A percentile compares a stretch with the other conserved stretches of the same genome.
Conservation (phyloP, 192 early-diverging fungal species). For the Glomus cerebriforme region DNA sequence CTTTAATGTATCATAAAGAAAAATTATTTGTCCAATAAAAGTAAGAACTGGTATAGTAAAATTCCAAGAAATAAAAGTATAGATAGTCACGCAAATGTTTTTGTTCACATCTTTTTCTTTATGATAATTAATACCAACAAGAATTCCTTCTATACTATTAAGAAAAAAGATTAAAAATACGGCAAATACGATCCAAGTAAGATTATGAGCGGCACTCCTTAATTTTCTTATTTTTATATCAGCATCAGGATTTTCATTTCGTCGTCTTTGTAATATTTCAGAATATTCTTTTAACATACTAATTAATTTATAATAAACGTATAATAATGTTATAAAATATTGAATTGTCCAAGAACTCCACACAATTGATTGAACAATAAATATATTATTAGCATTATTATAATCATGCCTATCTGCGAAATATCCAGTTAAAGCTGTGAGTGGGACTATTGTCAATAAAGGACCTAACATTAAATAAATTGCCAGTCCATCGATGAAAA, state of each 20-base stretch:
- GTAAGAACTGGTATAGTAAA: not conserved
- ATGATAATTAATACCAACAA: not conserved
- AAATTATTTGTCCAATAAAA: not conserved
- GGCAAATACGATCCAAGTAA: not conserved
- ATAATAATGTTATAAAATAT: not conserved
- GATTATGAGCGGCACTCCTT: not conserved
- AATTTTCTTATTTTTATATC: not conserved
- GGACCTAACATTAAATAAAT: not conserved
- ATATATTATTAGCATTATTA: not conserved
- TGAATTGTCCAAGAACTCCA: not conserved
- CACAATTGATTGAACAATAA: not conserved
- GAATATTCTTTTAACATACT: not conserved
- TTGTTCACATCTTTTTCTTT: not conserved
- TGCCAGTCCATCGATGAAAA: not conserved
- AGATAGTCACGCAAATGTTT: not conserved
- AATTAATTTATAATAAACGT: not conserved
- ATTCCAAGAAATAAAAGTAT: not conserved
- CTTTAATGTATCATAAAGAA: not conserved
- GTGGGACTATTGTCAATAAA: not conserved
- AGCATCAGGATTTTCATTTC: not conserved
- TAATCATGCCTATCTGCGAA: not conserved
- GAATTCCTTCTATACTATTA: not conserved
- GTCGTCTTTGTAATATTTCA: not conserved
- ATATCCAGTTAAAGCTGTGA: not conserved
- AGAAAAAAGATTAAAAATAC: not conserved